Evolutionary conservation across 306 rosid genomes (phyloP).

Genomic region (Neltuma alba): DNA sequence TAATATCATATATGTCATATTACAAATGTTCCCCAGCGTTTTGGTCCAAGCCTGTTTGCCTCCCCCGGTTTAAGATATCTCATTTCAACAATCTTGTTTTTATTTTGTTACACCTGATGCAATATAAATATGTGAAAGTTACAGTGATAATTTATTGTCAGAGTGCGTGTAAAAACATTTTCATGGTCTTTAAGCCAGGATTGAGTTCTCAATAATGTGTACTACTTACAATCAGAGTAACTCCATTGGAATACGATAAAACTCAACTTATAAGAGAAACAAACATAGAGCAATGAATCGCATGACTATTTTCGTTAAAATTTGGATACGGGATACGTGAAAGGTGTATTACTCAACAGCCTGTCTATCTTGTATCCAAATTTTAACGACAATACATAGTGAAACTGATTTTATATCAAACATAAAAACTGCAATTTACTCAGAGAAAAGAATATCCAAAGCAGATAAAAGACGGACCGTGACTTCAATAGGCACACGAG

Average conservation of each 20-base stretch:
- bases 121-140: background rate
- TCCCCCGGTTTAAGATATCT: background rate
- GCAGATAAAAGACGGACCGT: slow-evolving; percentile 43
- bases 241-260: background rate
- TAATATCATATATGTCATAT: background rate
- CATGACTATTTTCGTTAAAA: background rate
- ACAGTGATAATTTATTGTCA: background rate
- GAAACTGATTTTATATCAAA: background rate
- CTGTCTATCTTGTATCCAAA: background rate
- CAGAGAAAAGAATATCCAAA: background rate
- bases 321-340: background rate
- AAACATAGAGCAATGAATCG: background rate
- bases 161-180: background rate
- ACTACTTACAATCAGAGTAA: background rate
- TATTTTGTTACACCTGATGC: background rate
- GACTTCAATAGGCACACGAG: slow-evolving; percentile 71
- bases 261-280: background rate
- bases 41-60: background rate
- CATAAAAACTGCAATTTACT: background rate
- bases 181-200: background rate
- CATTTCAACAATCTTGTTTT: background rate
- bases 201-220: background rate
- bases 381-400: background rate
- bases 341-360: background rate
- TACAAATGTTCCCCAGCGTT: background rate